Percentiles rank a stretch among this genome's conserved stretches.
phyloP scores from a whole-genome alignment of 2,329 filamentous ascomycete genomes.

The Diplodia corticola region DNA sequence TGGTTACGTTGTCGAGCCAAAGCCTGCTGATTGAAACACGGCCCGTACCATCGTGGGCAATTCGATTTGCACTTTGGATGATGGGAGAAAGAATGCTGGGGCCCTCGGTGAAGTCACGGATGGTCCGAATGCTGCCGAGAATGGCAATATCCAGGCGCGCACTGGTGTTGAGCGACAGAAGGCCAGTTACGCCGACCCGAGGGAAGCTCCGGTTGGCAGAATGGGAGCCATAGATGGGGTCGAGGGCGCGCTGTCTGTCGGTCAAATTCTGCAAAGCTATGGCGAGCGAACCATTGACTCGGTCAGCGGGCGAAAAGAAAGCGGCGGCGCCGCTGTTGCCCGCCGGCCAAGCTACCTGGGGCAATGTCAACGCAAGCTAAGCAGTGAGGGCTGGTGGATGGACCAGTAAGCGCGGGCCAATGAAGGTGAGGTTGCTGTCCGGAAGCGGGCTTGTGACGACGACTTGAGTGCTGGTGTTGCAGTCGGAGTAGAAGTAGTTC shows the following conservation, averaged over 20 bases:
- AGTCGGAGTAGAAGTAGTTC: slow-evolving; percentile 68
- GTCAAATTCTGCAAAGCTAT: slow-evolving; percentile 56
- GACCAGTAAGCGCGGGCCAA: slow-evolving; percentile 59
- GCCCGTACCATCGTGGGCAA: slow-evolving; percentile 43
- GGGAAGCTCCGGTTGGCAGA: slow-evolving; percentile 37
- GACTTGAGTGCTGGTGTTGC: slow-evolving; percentile 59
- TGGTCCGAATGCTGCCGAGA: slow-evolving; percentile 62
- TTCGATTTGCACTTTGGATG: slow-evolving; percentile 57
- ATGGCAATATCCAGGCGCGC: slow-evolving; percentile 58
- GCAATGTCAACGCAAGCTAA: slow-evolving; percentile 12
- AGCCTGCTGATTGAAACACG: slow-evolving; percentile 53
- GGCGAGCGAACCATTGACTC: slow-evolving; percentile 54
- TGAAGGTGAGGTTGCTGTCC: slow-evolving; percentile 55
- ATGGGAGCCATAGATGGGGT: slow-evolving; percentile 45
- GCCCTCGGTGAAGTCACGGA: slow-evolving; percentile 64
- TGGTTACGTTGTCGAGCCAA: slow-evolving; percentile 65
- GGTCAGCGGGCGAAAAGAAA: slow-evolving; percentile 58
- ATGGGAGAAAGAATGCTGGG: slow-evolving; percentile 52
- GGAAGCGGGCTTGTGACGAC: slow-evolving; percentile 60
- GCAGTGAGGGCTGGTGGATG: neutral
- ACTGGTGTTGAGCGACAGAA: slow-evolving; percentile 59
- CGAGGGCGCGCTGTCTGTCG: slow-evolving; percentile 45
- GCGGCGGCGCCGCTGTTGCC: slow-evolving; percentile 62
- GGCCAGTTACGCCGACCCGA: slow-evolving; percentile 55
- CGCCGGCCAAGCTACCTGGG: slow-evolving; percentile 59